These are phyloP conservation scores for Trifolium repens DNA, from an alignment of 306 rosid genomes.

Conservation along the genomic window DNA sequence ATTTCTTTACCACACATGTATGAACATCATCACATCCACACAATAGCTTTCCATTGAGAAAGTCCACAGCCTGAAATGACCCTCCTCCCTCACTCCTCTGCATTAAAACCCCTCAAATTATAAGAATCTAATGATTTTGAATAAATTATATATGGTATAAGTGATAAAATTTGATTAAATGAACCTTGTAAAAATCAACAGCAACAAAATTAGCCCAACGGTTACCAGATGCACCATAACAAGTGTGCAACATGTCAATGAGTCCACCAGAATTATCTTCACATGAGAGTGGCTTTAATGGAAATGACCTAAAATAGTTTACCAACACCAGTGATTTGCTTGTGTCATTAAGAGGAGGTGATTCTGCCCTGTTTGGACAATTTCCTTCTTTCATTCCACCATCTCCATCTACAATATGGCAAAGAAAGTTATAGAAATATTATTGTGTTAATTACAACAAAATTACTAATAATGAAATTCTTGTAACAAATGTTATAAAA, in stretches of 20 bases:
- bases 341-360: slow-evolving; percentile 67
- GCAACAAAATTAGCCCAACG: slow-evolving; percentile 86
- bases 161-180: not conserved
- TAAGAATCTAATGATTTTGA: not conserved
- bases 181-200: slow-evolving; percentile 62
- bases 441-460: not conserved
- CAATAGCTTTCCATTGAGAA: slow-evolving; percentile 72
- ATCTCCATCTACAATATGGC: slow-evolving; percentile 70
- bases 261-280: slow-evolving; percentile 58
- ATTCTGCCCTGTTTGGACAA: slow-evolving; percentile 79
- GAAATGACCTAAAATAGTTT: slow-evolving; percentile 62
- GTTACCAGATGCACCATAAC: slow-evolving; percentile 69
- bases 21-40: slow-evolving; percentile 78
- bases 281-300: slow-evolving; percentile 62
- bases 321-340: slow-evolving; percentile 77
- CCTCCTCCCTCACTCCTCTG: slow-evolving; percentile 77
- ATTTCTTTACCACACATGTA: slow-evolving; percentile 61
- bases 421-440: not conserved
- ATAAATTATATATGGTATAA: not conserved
- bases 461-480: not conserved
- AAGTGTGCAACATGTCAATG: slow-evolving; percentile 63
- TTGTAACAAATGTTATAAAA: not conserved
- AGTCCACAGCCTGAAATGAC: slow-evolving; percentile 74
- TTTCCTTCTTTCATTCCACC: slow-evolving; percentile 72
- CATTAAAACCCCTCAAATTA: not conserved